phyloP scores from a whole-genome alignment of 805 yeast genomes.

The Candida peoriensis region DNA sequence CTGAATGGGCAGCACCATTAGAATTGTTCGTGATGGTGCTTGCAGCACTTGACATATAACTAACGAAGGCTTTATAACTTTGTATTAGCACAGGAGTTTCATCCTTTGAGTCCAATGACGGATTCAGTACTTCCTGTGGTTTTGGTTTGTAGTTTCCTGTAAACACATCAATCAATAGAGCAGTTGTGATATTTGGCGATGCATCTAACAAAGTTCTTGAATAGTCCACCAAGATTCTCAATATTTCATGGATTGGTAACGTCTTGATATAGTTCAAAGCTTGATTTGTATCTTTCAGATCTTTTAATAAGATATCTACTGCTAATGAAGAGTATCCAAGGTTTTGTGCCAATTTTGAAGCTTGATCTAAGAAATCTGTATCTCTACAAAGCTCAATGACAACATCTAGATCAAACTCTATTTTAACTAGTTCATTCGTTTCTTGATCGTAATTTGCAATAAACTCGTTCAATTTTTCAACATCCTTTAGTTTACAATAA shows the following conservation, averaged over 20 bases:
- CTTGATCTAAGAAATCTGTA: slow-evolving; percentile 60
- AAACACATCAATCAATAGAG: slow-evolving; percentile 76
- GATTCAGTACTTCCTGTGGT: slow-evolving; percentile 7
- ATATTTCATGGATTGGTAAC: slow-evolving; percentile 68
- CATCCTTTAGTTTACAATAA: slow-evolving; percentile 68
- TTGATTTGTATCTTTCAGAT: slow-evolving; percentile 52
- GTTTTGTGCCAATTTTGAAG: slow-evolving; percentile 62
- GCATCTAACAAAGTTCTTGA: slow-evolving; percentile 60
- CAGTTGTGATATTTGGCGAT: slow-evolving; percentile 77
- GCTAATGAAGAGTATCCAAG: slow-evolving; percentile 70
- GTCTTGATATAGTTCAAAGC: slow-evolving; percentile 65
- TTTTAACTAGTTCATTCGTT: slow-evolving; percentile 26
- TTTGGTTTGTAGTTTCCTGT: slow-evolving; percentile 73
- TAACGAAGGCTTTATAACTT: slow-evolving; percentile 54
- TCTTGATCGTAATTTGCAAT: slow-evolving; percentile 38
- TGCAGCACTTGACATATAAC: slow-evolving; percentile 40
- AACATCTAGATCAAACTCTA: slow-evolving; percentile 60
- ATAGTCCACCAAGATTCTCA: slow-evolving; percentile 62
- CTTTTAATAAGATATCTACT: slow-evolving; percentile 69
- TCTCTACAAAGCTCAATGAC: slow-evolving; percentile 70
- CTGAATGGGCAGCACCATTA: no score
- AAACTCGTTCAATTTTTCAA: slow-evolving; percentile 52
- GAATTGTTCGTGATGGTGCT: slow-evolving; percentile 16
- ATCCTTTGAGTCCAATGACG: slow-evolving; percentile 14
- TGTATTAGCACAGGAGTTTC: slow-evolving; percentile 31